phyloP scores from a whole-genome alignment of 306 rosid genomes.

The Lablab purpureus region DNA sequence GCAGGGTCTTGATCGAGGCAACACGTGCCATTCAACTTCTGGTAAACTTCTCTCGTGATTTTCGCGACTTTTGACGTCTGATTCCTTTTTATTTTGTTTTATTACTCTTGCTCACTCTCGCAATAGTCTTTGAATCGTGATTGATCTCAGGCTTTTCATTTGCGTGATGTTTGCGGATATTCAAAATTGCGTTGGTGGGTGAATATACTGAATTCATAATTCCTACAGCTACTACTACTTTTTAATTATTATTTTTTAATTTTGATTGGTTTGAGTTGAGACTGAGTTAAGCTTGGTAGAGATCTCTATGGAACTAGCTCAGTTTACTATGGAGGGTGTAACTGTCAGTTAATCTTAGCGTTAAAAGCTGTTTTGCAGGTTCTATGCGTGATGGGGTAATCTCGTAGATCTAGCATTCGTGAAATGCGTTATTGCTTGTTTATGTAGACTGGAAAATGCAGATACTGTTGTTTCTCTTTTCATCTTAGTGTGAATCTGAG shows the following conservation, averaged over 20 bases:
- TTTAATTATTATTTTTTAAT: neutral
- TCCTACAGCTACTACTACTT: slow-evolving; percentile 6
- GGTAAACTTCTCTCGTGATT: slow-evolving; percentile 53
- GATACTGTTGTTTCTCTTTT: slow-evolving; percentile 9
- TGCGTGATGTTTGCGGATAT: slow-evolving; percentile 61
- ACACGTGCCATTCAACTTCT: slow-evolving; percentile 83
- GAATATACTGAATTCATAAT: slow-evolving; percentile 34
- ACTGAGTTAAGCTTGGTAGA: slow-evolving; percentile 28
- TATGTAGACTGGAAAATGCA: slow-evolving; percentile 17
- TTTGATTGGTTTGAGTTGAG: slow-evolving; percentile 3
- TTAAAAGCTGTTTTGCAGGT: slow-evolving; percentile 2
- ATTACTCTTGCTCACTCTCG: slow-evolving; percentile 18
- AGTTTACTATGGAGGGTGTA: slow-evolving; percentile 1
- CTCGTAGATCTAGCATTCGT: slow-evolving; percentile 47
- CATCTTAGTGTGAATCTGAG: slow-evolving; percentile 24
- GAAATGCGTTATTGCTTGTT: slow-evolving; percentile 22
- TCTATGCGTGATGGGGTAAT: slow-evolving; percentile 20
- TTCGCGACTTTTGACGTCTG: slow-evolving; percentile 18
- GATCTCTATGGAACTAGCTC: slow-evolving; percentile 48
- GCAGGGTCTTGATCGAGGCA: slow-evolving; percentile 88
- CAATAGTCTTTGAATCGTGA: slow-evolving; percentile 45
- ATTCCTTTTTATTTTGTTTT: slow-evolving; percentile 23
- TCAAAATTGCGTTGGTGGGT: slow-evolving; percentile 69
- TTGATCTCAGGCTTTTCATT: slow-evolving; percentile 52
- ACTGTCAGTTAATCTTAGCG: slow-evolving; percentile 30